Base-by-base conservation (phyloP, 257 asterid species). In the Phtheirospermum japonicum region DNA sequence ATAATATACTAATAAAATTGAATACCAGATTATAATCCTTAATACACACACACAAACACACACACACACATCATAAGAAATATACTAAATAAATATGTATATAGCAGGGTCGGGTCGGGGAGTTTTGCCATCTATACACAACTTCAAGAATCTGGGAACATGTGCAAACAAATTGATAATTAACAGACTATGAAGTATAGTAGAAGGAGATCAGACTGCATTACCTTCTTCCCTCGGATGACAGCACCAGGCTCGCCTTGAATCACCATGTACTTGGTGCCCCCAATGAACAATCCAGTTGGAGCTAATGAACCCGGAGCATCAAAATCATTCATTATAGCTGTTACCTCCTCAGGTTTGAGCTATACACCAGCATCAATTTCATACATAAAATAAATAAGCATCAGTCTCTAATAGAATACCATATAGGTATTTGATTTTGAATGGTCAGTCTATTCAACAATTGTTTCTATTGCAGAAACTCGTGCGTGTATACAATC, bases 191-290 rank as follows among this genome's bases (percentile, higher is more conserved):
- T n/a, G 53, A 36, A 59, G 49, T 33, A 34, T 51, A 63, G 19
- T n/a, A 63, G 19, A 62, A 56, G n/a, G 52, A 34, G 32, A 51
- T 40, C 11, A 5, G 64, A 66, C 60, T 6, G 28, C 59, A 50
- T n/a, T 74, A 82, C 95, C 94, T 84, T 84, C 81, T 84, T 87
- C 68, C 93, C 95, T 58, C 93, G 78, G 31, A 87, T 84, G 61
- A 82, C 95, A 11, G 80, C 88, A 4, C 83, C 82, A 0, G 90
- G 32, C 45, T 84, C 95, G 23, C 95, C 95, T 52, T 79, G 88
- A 66, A 87, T 79, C 48, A 87, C 95, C 93, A 87, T 84, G 75
- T 84, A 87, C 50, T 87, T 87, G 16, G 80, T 40, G 57, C 92
- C 93, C 13, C 90, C 95, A 49, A 87, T 73, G 70, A 67, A 64